Evolutionary conservation across 495 filamentous ascomycete species (phyloP).

Genomic region (Penicillium longicatenatum): DNA sequence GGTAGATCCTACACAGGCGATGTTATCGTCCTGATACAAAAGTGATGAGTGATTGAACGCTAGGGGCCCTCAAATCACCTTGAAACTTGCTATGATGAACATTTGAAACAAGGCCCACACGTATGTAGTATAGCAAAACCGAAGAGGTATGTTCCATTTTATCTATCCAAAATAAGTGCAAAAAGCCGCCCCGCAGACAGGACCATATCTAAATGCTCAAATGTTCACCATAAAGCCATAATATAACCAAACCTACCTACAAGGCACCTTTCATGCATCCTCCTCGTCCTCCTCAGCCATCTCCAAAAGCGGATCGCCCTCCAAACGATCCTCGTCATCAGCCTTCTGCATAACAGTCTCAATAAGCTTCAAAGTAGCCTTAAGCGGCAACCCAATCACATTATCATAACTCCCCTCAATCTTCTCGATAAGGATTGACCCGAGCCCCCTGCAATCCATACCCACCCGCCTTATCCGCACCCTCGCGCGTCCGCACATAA

Average conservation of each 20-base stretch:
- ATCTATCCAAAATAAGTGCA: constrained; percentile 9
- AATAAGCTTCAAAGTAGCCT: constrained; percentile 76
- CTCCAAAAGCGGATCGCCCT: constrained; percentile 22
- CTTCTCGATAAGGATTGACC: constrained; percentile 80
- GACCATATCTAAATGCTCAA: neutral
- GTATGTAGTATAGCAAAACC: too few species aligned
- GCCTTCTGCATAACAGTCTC: constrained; percentile 71
- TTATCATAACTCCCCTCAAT: constrained; percentile 93
- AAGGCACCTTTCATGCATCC: constrained; percentile 15
- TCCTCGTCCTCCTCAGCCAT: constrained; percentile 36
- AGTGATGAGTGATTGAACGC: too few species aligned
- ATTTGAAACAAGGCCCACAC: too few species aligned
- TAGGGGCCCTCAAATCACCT: too few species aligned
- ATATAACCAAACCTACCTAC: neutral
- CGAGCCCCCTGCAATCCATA: constrained; percentile 93
- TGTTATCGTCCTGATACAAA: too few species aligned
- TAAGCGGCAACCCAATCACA: constrained; percentile 90
- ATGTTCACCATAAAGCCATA: neutral
- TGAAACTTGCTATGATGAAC: too few species aligned
- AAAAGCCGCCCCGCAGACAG: neutral
- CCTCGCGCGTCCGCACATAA: constrained; percentile 90
- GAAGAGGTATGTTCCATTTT: neutral
- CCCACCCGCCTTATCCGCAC: constrained; percentile 93
- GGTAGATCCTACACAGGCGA: too few species aligned
- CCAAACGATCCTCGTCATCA: constrained; percentile 54